Evolutionary conservation across 1,139 yeast genomes (phyloP).

Genomic region (Scheffersomyces quercinus): DNA sequence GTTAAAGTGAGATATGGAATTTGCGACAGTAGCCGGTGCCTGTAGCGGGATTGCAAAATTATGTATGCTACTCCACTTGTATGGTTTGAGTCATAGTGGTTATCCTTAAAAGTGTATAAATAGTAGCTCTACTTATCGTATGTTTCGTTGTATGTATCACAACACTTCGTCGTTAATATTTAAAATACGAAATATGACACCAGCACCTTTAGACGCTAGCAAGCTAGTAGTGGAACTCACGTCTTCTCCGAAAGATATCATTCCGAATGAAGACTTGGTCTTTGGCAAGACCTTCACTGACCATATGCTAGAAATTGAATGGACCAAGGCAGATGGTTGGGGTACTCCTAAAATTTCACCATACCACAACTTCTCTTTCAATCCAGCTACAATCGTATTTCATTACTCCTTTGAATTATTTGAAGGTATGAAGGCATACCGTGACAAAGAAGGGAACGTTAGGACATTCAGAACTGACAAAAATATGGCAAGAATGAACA

Average conservation of each 20-base stretch:
- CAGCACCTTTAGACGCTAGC: slow-evolving; percentile 62
- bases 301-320: slow-evolving; percentile 87
- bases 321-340: slow-evolving; percentile 84
- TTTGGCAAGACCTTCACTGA: slow-evolving; percentile 89
- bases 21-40: too few relatives aligned
- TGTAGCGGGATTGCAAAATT: too few relatives aligned
- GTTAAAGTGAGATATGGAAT: too few relatives aligned
- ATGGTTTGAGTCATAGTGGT: too few relatives aligned
- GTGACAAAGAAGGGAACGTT: slow-evolving; percentile 63
- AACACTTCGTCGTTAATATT: too few relatives aligned
- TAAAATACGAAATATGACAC: too few relatives aligned
- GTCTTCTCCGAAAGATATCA: slow-evolving; percentile 58
- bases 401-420: slow-evolving; percentile 95
- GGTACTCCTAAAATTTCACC: slow-evolving; percentile 81
- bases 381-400: slow-evolving; percentile 86
- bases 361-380: slow-evolving; percentile 70
- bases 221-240: slow-evolving; percentile 62
- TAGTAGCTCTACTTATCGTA: too few relatives aligned
- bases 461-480: slow-evolving; percentile 87
- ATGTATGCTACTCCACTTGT: too few relatives aligned
- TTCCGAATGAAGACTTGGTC: slow-evolving; percentile 73
- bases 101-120: too few relatives aligned
- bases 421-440: slow-evolving; percentile 96
- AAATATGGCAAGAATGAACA: slow-evolving; percentile 90
- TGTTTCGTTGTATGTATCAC: too few relatives aligned